Evolutionary conservation across 495 filamentous ascomycete species (phyloP), one percentile per base, ranked within the genome.

Genomic region (Cudoniella acicularis): DNA sequence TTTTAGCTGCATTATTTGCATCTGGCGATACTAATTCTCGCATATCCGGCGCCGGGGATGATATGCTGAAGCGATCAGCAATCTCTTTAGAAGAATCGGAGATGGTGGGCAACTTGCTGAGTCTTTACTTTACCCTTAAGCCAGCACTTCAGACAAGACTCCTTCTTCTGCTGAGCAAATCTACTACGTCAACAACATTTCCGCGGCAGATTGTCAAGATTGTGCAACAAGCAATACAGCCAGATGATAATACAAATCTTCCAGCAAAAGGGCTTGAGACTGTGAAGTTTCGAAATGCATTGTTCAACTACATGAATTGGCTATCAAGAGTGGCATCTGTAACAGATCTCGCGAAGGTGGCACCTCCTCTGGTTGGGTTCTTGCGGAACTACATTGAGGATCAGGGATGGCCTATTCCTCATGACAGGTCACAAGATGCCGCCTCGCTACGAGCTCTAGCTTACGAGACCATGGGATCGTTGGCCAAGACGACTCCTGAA

Each of bases 231-330:
- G 87, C 69, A 70, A 89, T 72, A 58, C 75, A 69, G 18, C 63
- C 68, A 17, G 70, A 75, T 8, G 63, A 70, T 65, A 82, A 72
- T 55, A 74, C 75, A 36, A 73, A 78, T 54, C 69, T 79, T 22
- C 75, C 68, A 0, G 69, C 69, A 17, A 70, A 81, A 52, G 87
- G 87, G 1, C 72, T 89, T n/a, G 88, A 91, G 68, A 82, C 80
- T 4, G 79, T 82, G 10, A 90, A 89, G 65, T 74, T 97, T 13
- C 81, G 90, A 56, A 84, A 86, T 48, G 90, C 92, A 23, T 82
- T 95, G n/a, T 92, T 98, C 66, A 84, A 84, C 45, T 95, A 91
- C 65, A 87, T 92, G 25, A 91, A 90, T 46, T 96, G 92, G 86
- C 83, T 92, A 20, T 89, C 91, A 6, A 81, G 87, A 46, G 88